Evolutionary conservation across 2,329 filamentous ascomycete genomes (phyloP).

Genomic region (Sporothrix pseudoabietina): DNA sequence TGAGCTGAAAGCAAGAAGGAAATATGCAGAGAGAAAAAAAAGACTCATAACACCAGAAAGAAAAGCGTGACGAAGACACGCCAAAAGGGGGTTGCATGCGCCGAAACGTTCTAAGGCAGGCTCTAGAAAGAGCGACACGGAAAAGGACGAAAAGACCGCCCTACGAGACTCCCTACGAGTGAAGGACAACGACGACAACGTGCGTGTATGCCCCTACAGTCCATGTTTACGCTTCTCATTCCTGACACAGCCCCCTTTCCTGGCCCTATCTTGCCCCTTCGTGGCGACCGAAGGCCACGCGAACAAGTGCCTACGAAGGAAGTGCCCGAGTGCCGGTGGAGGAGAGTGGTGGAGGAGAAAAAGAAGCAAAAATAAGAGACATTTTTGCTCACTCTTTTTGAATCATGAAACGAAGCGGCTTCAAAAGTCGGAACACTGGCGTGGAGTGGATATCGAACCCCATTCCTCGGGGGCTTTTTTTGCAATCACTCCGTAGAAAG

Average conservation of each 20-base stretch:
- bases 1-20: not conserved
- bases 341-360: not conserved
- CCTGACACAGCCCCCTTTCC: not conserved
- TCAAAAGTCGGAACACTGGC: slow-evolving; percentile 10
- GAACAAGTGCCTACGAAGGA: not conserved
- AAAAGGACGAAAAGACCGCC: slow-evolving; percentile 6
- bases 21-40: not conserved
- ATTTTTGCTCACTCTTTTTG: not conserved
- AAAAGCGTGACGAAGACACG: not conserved
- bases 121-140: slow-evolving; percentile 18
- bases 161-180: not conserved
- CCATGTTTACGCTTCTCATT: not conserved
- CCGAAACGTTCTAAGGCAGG: slow-evolving; percentile 15
- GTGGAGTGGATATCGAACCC: slow-evolving; percentile 5
- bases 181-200: not conserved
- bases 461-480: not conserved
- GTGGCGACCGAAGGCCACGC: slow-evolving; percentile 6
- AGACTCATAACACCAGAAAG: not conserved
- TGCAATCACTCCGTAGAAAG: not conserved
- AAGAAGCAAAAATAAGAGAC: slow-evolving; percentile 15
- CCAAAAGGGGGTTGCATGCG: slow-evolving; percentile 5
- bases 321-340: not conserved
- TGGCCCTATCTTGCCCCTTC: not conserved
- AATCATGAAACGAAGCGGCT: slow-evolving; percentile 20
- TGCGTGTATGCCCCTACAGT: not conserved